Conservation (phyloP, 306 rosid genomes). For the Carpinus fangiana region DNA sequence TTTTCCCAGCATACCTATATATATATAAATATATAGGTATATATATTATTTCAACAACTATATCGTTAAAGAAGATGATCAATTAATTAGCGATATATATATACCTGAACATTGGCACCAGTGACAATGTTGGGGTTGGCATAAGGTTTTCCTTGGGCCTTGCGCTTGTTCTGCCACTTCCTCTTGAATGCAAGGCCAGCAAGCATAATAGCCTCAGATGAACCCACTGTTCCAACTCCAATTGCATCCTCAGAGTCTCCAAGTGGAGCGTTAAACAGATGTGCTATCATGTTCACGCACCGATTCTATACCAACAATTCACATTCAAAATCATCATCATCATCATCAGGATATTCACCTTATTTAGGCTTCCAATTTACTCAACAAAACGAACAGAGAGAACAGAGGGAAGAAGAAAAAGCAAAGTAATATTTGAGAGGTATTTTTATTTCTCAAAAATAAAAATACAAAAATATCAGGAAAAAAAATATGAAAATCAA, state of each 20-base stretch:
- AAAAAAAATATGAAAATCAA: too few species aligned
- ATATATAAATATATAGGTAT: not conserved
- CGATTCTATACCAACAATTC: conserved; percentile 45
- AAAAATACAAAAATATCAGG: too few species aligned
- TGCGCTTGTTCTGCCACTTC: conserved; percentile 70
- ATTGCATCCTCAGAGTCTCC: conserved; percentile 51
- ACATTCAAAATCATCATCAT: not conserved
- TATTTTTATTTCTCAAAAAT: too few species aligned
- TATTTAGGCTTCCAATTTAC: not conserved
- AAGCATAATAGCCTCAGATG: conserved; percentile 86
- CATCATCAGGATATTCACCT: not conserved
- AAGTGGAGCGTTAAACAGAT: conserved; percentile 57
- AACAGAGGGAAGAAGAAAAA: too few species aligned
- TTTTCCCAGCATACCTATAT: conserved; percentile 79
- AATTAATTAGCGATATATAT: too few species aligned
- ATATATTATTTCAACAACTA: too few species aligned
- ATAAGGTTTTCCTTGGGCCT: conserved; percentile 53
- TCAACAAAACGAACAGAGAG: too few species aligned
- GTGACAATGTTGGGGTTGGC: conserved; percentile 75
- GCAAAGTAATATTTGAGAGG: too few species aligned
- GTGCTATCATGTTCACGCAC: conserved; percentile 78
- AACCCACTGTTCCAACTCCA: conserved; percentile 77
- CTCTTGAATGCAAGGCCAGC: conserved; percentile 86
- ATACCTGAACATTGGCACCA: conserved; percentile 75
- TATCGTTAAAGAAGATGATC: too few species aligned